phyloP scores from a whole-genome alignment of 805 yeast genomes.

The Wickerhamiella lipophila region DNA sequence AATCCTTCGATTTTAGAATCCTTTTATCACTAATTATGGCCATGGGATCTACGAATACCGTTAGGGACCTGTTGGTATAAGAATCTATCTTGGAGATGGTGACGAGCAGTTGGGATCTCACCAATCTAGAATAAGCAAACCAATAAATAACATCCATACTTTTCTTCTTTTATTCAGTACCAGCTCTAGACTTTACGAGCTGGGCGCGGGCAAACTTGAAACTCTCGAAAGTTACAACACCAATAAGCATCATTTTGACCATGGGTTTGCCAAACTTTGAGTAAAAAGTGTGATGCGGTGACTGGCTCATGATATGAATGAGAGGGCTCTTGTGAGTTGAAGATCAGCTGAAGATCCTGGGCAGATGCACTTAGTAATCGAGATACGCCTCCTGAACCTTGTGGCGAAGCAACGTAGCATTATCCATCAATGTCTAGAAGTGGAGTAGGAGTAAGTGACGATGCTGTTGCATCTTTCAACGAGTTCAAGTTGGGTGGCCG shows the following conservation, averaged over 20 bases:
- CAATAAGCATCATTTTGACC: conserved; percentile 18
- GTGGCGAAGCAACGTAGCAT: conserved; percentile 1
- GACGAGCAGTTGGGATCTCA: no score
- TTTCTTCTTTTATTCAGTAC: no score
- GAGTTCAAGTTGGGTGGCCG: conserved; percentile 76
- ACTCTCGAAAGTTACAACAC: conserved; percentile 17
- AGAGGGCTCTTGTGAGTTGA: no score
- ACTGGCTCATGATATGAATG: neutral
- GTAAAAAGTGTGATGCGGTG: conserved; percentile 14
- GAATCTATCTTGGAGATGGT: no score
- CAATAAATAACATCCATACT: no score
- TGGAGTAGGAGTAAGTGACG: conserved; percentile 67
- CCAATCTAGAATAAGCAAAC: no score
- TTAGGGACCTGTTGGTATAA: no score
- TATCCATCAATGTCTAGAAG: conserved; percentile 10
- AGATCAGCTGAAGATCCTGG: no score
- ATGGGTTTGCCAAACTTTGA: conserved; percentile 19
- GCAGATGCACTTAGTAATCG: neutral
- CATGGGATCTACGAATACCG: no score
- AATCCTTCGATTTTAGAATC: no score
- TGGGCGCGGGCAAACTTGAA: conserved; percentile 13
- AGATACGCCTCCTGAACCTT: neutral
- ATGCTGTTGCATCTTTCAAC: conserved; percentile 85
- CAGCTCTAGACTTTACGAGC: neutral
- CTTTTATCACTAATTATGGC: no score